Evolutionary conservation across 148 eudicot species (phyloP).

Genomic region (Bassia scoparia): DNA sequence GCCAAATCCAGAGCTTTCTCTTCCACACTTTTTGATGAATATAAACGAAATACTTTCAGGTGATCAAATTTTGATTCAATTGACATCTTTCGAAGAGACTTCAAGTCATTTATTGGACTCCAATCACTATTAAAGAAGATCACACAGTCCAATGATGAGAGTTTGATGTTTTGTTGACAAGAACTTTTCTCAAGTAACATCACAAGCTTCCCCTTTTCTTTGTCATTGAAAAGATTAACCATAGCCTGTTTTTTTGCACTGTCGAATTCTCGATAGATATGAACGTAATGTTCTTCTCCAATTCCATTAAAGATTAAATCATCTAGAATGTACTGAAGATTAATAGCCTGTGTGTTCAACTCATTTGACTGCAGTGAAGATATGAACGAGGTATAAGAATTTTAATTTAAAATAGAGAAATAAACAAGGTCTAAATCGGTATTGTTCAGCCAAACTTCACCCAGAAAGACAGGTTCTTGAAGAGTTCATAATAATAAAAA

Average conservation of each 20-base stretch:
- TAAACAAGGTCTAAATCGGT: background rate
- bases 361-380: conserved; percentile 15
- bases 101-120: conserved; percentile 62
- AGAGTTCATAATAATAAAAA: background rate
- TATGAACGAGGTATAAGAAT: background rate
- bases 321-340: conserved; percentile 60
- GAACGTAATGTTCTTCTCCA: conserved; percentile 62
- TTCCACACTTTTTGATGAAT: conserved; percentile 57
- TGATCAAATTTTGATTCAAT: conserved; percentile 44
- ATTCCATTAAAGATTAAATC: conserved; percentile 58
- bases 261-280: conserved; percentile 43
- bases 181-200: conserved; percentile 65
- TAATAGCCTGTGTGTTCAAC: conserved; percentile 10
- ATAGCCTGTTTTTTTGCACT: conserved; percentile 52
- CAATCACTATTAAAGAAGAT: conserved; percentile 67
- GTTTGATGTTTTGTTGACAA: conserved; percentile 47
- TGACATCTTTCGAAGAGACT: conserved; percentile 50
- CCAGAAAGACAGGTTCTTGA: background rate
- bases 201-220: conserved; percentile 53
- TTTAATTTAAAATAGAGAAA: background rate
- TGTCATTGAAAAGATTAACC: conserved; percentile 59
- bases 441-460: background rate
- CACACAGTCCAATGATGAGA: conserved; percentile 54
- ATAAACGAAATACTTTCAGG: conserved; percentile 68
- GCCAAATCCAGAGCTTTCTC: conserved; percentile 61